These are phyloP conservation scores for Malus domestica DNA, from an alignment of 306 rosid genomes.

Conservation along the genomic window ASM211411v1 NC_041803.1:11703501-11704000, in stretches of 20 bases:
- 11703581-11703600: conserved; percentile 54
- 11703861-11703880: conserved; percentile 99
- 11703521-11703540: conserved; percentile 78
- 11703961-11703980: background rate
- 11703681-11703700: conserved; percentile 3
- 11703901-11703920: conserved; percentile 48
- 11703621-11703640: conserved; percentile 47
- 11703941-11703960: conserved; percentile 14
- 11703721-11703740: conserved; percentile 20
- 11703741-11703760: conserved; percentile 92
- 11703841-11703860: conserved; percentile 94
- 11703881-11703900: conserved; percentile 91
- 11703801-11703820: conserved; percentile 94
- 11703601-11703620: conserved; percentile 65
- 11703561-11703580: conserved; percentile 43
- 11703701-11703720: conserved; percentile 1
- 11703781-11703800: conserved; percentile 99
- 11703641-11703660: conserved; percentile 57
- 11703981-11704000: background rate
- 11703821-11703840: conserved; percentile 96
- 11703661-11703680: conserved; percentile 35
- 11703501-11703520: conserved; percentile 64
- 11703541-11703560: conserved; percentile 55
- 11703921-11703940: conserved; percentile 15
- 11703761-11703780: conserved; percentile 89